A percentile compares a stretch with the other conserved stretches of the same genome.
Evolutionary conservation across 2,329 filamentous ascomycete species (phyloP).

Genomic region (Purpureocillium takamizusanense): DNA sequence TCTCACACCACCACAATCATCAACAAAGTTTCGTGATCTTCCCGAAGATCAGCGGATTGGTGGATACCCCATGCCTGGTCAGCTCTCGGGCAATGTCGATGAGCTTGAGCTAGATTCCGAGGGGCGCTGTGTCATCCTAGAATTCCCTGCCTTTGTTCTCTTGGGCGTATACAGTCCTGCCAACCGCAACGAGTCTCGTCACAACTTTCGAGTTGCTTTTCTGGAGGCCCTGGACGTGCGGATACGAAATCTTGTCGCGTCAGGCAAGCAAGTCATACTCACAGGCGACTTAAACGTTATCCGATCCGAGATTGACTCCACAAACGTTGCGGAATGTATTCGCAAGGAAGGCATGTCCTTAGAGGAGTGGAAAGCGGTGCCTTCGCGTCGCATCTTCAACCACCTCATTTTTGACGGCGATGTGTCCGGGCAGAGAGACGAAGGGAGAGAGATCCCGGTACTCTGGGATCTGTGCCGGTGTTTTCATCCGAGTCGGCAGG

Average conservation of each 20-base stretch:
- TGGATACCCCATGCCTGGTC: slow-evolving; percentile 67
- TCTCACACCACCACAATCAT: slow-evolving; percentile 63
- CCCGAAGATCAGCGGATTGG: slow-evolving; percentile 71
- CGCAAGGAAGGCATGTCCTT: slow-evolving; percentile 59
- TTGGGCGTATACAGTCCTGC: slow-evolving; percentile 90
- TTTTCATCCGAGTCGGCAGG: slow-evolving; percentile 68
- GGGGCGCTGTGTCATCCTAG: slow-evolving; percentile 81
- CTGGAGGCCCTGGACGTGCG: slow-evolving; percentile 72
- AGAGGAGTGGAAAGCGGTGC: slow-evolving; percentile 63
- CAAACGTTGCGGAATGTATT: slow-evolving; percentile 62
- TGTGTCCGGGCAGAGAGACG: slow-evolving; percentile 57
- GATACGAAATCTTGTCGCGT: slow-evolving; percentile 70
- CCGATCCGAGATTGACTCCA: slow-evolving; percentile 62
- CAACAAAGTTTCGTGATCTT: slow-evolving; percentile 64
- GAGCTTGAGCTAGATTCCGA: slow-evolving; percentile 74
- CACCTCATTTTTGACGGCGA: slow-evolving; percentile 70
- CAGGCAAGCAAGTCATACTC: slow-evolving; percentile 78
- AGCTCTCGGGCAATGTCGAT: slow-evolving; percentile 58
- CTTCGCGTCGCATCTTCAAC: slow-evolving; percentile 72
- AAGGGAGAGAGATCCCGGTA: slow-evolving; percentile 59
- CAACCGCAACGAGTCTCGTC: slow-evolving; percentile 73
- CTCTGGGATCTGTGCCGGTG: slow-evolving; percentile 77
- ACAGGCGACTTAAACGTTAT: slow-evolving; percentile 84
- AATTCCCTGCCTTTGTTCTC: slow-evolving; percentile 91
- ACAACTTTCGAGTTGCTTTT: slow-evolving; percentile 75